These are phyloP conservation scores for Rosa hybrid DNA, from an alignment of 331 rosid species.

Conservation along the genomic window DNA sequence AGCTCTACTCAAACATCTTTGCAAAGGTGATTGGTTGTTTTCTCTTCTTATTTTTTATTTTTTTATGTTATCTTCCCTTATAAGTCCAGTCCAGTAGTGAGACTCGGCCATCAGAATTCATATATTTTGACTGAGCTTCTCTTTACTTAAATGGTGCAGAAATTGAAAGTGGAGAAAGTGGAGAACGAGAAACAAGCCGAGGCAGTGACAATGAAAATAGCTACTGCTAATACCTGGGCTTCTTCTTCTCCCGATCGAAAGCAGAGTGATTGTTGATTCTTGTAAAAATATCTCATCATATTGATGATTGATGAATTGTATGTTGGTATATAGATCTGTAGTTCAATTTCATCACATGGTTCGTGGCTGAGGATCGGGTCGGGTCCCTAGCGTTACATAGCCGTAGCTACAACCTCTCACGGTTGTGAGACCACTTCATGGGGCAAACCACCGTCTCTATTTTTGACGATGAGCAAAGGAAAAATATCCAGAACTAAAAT, in stretches of 20 bases:
- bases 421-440: no score
- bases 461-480: no score
- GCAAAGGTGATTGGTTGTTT: conserved; percentile 42
- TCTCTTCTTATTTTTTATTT: background rate
- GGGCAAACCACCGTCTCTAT: no score
- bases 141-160: conserved; percentile 34
- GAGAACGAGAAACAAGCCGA: conserved; percentile 32
- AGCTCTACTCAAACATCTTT: conserved; percentile 58
- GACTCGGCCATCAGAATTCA: background rate
- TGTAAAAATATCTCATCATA: background rate
- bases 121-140: background rate
- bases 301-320: no score
- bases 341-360: no score
- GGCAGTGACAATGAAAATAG: conserved; percentile 28
- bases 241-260: conserved; percentile 18
- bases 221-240: conserved; percentile 28
- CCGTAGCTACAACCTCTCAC: no score
- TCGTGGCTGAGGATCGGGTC: no score
- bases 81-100: background rate
- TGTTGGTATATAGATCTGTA: no score
- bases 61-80: background rate
- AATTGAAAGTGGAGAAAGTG: conserved; percentile 55
- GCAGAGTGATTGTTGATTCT: conserved; percentile 27
- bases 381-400: no score
- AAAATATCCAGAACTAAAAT: no score